Evolutionary conservation across 2,329 filamentous ascomycete genomes (phyloP).

Genomic region (Xylariales sp.): DNA sequence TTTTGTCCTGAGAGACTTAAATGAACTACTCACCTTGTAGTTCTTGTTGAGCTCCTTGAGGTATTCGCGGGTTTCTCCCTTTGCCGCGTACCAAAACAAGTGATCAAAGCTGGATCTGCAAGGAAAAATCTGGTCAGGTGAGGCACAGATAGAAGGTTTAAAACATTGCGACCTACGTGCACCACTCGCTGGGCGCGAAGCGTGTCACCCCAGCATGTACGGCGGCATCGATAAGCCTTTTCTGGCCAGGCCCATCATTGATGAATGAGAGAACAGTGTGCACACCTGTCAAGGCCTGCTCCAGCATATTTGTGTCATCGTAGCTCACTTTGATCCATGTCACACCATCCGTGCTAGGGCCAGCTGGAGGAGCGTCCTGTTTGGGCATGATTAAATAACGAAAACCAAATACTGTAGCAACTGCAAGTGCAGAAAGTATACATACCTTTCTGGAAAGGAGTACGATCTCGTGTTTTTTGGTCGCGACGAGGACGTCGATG

Average conservation of each 20-base stretch:
- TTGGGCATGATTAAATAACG: neutral
- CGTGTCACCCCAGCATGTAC: slow-evolving; percentile 33
- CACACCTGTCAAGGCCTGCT: neutral
- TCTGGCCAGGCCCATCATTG: slow-evolving; percentile 21
- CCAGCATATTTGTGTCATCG: neutral
- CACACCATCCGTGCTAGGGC: neutral
- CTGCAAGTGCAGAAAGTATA: no score
- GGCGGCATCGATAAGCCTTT: slow-evolving; percentile 33
- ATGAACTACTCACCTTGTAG: slow-evolving; percentile 13
- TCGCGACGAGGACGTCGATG: neutral
- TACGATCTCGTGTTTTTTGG: neutral
- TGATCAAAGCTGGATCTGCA: neutral
- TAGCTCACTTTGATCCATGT: neutral
- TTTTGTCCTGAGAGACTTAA: slow-evolving; percentile 7
- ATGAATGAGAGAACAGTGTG: slow-evolving; percentile 2
- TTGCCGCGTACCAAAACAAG: slow-evolving; percentile 31
- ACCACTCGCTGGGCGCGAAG: slow-evolving; percentile 34
- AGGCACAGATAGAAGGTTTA: neutral
- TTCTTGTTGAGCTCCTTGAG: neutral
- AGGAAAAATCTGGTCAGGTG: neutral
- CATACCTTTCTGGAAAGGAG: neutral
- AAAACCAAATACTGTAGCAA: neutral
- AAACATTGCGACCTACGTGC: slow-evolving; percentile 13
- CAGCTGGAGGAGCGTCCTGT: neutral
- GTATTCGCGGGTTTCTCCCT: slow-evolving; percentile 21